Conservation (phyloP, 306 rosid species). For the Cucurbita ficifolia region DNA sequence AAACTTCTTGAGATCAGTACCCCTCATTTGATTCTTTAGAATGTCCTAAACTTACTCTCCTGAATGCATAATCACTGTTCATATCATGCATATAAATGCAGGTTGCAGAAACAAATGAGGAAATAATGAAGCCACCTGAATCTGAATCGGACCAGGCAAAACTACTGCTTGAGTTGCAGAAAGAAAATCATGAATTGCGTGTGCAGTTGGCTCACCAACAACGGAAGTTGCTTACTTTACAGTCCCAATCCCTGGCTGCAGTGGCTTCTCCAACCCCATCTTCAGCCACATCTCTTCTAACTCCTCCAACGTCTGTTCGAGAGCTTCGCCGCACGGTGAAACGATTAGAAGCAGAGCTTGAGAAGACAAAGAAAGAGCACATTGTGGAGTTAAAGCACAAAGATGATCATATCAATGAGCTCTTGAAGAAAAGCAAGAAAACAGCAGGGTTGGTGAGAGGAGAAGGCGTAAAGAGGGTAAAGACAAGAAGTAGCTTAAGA, state of each 20-base stretch:
- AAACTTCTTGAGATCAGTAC: neutral
- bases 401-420: slow-evolving; percentile 53
- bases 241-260: slow-evolving; percentile 64
- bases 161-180: slow-evolving; percentile 66
- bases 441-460: slow-evolving; percentile 13
- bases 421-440: slow-evolving; percentile 35
- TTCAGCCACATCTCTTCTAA: slow-evolving; percentile 43
- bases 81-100: slow-evolving; percentile 10
- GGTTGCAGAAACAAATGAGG: slow-evolving; percentile 54
- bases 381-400: slow-evolving; percentile 51
- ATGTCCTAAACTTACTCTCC: neutral
- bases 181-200: slow-evolving; percentile 71
- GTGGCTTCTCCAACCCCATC: slow-evolving; percentile 69
- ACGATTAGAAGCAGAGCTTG: slow-evolving; percentile 60
- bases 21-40: neutral
- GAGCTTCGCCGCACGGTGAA: slow-evolving; percentile 49
- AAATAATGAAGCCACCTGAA: slow-evolving; percentile 32
- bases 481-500: slow-evolving; percentile 38
- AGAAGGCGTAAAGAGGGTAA: slow-evolving; percentile 27
- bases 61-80: neutral
- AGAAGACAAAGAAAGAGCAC: slow-evolving; percentile 61
- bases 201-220: slow-evolving; percentile 66
- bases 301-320: slow-evolving; percentile 59
- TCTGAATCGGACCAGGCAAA: slow-evolving; percentile 67
- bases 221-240: slow-evolving; percentile 52